Percentiles rank a stretch among this genome's conserved stretches.
Conservation (phyloP, 192 early-diverging fungal genomes). For the Umbelopsis sp. region DNA sequence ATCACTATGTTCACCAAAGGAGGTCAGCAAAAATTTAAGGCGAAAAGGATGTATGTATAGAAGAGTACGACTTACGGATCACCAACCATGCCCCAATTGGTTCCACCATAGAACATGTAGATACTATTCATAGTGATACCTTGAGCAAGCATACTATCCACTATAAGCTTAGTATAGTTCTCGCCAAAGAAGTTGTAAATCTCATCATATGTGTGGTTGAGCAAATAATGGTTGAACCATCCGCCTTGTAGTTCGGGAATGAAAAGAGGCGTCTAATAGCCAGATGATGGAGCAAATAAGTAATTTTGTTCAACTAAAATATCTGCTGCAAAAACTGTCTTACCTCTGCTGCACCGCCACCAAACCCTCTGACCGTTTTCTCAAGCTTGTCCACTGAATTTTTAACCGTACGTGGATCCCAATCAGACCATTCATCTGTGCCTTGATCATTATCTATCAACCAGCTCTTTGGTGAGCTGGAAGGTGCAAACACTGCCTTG, state of each 20-base stretch:
- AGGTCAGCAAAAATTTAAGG: background rate
- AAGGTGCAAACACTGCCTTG: slow-evolving; percentile 54
- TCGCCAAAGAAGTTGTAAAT: slow-evolving; percentile 74
- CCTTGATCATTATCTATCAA: slow-evolving; percentile 36
- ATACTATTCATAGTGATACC: slow-evolving; percentile 64
- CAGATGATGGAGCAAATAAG: background rate
- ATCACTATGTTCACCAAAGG: slow-evolving; percentile 44
- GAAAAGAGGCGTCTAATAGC: slow-evolving; percentile 64
- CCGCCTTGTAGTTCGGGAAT: slow-evolving; percentile 81
- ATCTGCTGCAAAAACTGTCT: background rate
- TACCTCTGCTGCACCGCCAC: slow-evolving; percentile 63
- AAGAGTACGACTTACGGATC: slow-evolving; percentile 50
- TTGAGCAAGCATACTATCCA: slow-evolving; percentile 68
- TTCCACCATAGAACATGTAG: slow-evolving; percentile 80
- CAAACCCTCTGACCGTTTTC: slow-evolving; percentile 66
- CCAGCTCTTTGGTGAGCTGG: slow-evolving; percentile 55
- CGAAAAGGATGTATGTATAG: background rate
- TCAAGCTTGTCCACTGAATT: slow-evolving; percentile 65
- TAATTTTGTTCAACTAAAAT: too few species aligned
- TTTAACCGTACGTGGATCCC: slow-evolving; percentile 53
- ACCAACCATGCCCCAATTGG: slow-evolving; percentile 79
- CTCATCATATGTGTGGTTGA: slow-evolving; percentile 65
- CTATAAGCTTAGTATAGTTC: slow-evolving; percentile 61
- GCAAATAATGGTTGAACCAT: slow-evolving; percentile 77
- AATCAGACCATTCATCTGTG: slow-evolving; percentile 54